Base-by-base conservation (phyloP, 768 basidiomycete species). In the Lyophyllum decastes region DNA sequence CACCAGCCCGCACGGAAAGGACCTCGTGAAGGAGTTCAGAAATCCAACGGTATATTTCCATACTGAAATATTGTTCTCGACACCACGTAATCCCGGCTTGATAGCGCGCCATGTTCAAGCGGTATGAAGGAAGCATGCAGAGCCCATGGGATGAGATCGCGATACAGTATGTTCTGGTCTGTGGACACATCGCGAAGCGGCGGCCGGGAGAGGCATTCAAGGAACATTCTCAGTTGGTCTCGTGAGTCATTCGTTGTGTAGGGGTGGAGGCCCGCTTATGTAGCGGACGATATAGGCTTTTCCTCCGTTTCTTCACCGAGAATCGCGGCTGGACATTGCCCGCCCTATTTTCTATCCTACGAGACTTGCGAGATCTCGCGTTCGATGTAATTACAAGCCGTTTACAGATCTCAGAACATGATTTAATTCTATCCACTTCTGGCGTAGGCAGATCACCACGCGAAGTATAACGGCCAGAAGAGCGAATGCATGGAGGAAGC, bases 271-370 rank as follows among this genome's bases (percentile, higher is more conserved):
- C 52, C 27, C 35, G 14, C 40, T 47, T 34, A 59, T 45, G 14
- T 8, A 24, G 34, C 11, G 19, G 26, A 45, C 51, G 59, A 22
- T 45, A 16, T 38, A 92, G 90, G 14, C 70, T 85, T 2, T 94
- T 94, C 73, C 83, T 88, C 51, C 83, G 89, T 30, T 95, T 84
- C 73, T 89, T 95, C 60, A 78, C 81, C n/a, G 83, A 82, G 57
- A 90, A 92, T 67, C 86, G 86, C 22, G 88, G 92, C 1, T 98
- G 95, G 95, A 89, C 89, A 26, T 72, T 98, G 2, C 91, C 88
- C 19, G 88, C 88, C 0, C 70, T 98, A 27, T 96, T 94, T 67
- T 87, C 89, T 16, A 84, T 94, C 35, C 71, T 95, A 26, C 78
- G 87, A 51, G 94, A 95, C 71, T 74, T 96, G 43, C 78, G 94